Conservation (phyloP, 768 basidiomycete genomes). For the Panaeolus papilionaceus region DNA sequence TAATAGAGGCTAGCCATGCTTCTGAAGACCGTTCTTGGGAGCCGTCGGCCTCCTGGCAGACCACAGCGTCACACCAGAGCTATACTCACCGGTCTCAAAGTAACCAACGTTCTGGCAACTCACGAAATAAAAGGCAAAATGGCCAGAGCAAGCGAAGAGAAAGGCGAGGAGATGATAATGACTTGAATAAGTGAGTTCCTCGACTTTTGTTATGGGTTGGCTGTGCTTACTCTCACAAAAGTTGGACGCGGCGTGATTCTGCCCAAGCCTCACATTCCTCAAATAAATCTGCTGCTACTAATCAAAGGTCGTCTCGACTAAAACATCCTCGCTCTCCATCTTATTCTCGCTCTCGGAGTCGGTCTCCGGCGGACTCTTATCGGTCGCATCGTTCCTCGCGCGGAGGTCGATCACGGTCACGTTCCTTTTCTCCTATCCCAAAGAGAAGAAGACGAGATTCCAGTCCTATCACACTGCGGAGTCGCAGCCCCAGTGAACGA, state of each 20-base stretch:
- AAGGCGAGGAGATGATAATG: slow-evolving; percentile 67
- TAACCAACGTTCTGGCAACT: slow-evolving; percentile 39
- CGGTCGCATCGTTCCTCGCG: slow-evolving; percentile 69
- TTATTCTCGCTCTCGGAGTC: slow-evolving; percentile 67
- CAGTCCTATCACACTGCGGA: slow-evolving; percentile 52
- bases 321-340: slow-evolving; percentile 58
- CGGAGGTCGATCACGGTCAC: slow-evolving; percentile 66
- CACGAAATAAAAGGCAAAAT: slow-evolving; percentile 40
- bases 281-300: slow-evolving; percentile 41
- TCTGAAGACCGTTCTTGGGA: slow-evolving; percentile 71
- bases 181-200: slow-evolving; percentile 73
- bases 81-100: slow-evolving; percentile 47
- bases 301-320: slow-evolving; percentile 41
- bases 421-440: slow-evolving; percentile 58
- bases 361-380: slow-evolving; percentile 69
- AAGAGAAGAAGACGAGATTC: slow-evolving; percentile 52
- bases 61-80: slow-evolving; percentile 39
- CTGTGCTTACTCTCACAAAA: slow-evolving; percentile 31
- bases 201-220: neutral
- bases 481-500: slow-evolving; percentile 56
- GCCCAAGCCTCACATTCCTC: slow-evolving; percentile 36
- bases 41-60: slow-evolving; percentile 72
- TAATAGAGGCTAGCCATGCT: slow-evolving; percentile 17
- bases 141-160: slow-evolving; percentile 49
- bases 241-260: slow-evolving; percentile 72